Evolutionary conservation across 345 rosid genomes (phyloP), one percentile per base, ranked within the genome.

Genomic region (Ailanthus altissimus): DNA sequence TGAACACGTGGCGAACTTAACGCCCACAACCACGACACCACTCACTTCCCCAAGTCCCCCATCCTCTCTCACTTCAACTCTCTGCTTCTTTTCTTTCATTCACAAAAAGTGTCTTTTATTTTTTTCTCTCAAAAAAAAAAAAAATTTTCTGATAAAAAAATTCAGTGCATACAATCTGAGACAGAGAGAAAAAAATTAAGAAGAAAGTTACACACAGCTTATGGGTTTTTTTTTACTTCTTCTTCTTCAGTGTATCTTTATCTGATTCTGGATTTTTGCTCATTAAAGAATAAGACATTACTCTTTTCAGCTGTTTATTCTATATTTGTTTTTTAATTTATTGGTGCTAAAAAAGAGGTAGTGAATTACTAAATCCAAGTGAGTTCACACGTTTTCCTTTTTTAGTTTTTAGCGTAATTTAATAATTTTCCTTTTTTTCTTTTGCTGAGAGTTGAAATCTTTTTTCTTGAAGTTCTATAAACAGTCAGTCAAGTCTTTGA

Each of bases 1-100:
- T 0, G 56, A 46, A 78, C 88, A 85, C 88, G 88, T 86, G 88
- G 88, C 88, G 88, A 74, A 60, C 67, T 86, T 84, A 78, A 32
- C 43, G 28, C 59, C 58, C 78, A 8, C 38, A 6, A 69, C 58
- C 67, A 67, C 81, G 81, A 77, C 88, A 77, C 78, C 75, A 40
- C 74, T 75, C 58, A 25, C 63, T 51, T n/a, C n/a, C n/a, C n/a
- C n/a, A n/a, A n/a, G n/a, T n/a, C n/a, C n/a, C n/a, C n/a, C 36
- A 12, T 69, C 16, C 40, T 11, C 16, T 15, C 11, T 26, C 15
- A n/a, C 8, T 32, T 42, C 11, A 40, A 12, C 25, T 49, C 32
- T 1, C 21, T 6, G 50, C 16, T 59, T 3, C 23, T 5, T 18
- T 28, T 46, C 8, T 68, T 20, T 62, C 78, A 18, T 23, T 79